Percentiles rank a stretch among this genome's conserved stretches.
Conservation (phyloP, 2,329 filamentous ascomycete genomes). For the Fusarium sp. region DNA sequence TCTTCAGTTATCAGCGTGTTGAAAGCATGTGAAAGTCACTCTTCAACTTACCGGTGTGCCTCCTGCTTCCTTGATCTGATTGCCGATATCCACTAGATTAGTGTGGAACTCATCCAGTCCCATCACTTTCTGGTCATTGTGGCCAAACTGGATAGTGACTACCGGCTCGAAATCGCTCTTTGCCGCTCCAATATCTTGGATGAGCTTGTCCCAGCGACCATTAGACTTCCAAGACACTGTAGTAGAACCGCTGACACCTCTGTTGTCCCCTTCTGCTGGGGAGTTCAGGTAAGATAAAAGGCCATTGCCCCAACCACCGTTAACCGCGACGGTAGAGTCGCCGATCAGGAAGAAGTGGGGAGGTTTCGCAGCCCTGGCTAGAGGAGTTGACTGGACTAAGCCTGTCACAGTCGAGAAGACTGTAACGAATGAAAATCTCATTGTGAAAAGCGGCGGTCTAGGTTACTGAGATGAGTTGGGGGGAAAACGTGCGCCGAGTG, state of each 20-base stretch:
- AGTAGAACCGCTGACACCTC: conserved; percentile 11
- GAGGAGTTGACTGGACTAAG: background rate
- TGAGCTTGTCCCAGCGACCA: conserved; percentile 16
- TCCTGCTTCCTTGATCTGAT: conserved; percentile 1
- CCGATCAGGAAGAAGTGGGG: conserved; percentile 16
- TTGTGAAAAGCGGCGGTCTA: background rate
- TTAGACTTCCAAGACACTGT: conserved; percentile 16
- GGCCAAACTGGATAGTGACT: conserved; percentile 8
- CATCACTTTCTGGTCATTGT: conserved; percentile 24
- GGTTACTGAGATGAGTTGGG: background rate
- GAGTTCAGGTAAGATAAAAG: background rate
- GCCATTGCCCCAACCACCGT: conserved; percentile 8
- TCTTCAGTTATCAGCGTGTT: background rate
- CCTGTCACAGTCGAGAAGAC: background rate
- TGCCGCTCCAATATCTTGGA: background rate
- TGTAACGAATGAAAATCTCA: background rate
- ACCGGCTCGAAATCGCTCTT: conserved; percentile 10
- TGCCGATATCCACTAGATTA: background rate
- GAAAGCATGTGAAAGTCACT: accelerated
- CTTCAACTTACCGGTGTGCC: background rate
- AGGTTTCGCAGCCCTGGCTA: background rate
- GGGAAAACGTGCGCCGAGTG: background rate
- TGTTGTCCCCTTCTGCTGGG: background rate
- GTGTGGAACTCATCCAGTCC: background rate
- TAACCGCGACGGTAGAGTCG: conserved; percentile 1